Percentiles rank a stretch among this genome's conserved stretches.
phyloP scores from a whole-genome alignment of 169 alveolate species.

The Besnoitia besnoiti region DNA sequence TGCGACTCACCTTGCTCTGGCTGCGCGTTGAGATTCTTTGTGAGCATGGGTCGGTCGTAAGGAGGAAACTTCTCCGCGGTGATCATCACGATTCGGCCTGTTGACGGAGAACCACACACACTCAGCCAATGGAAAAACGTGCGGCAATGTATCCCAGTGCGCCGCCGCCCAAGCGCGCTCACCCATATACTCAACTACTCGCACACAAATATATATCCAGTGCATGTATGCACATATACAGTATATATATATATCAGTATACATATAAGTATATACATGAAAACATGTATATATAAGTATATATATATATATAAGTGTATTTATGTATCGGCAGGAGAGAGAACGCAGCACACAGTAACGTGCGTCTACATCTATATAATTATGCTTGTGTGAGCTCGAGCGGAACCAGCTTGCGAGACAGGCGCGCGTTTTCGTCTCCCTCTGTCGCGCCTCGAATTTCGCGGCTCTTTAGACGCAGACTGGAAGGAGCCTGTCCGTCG shows the following conservation, averaged over 20 bases:
- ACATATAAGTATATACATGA: background rate
- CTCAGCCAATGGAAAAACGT: background rate
- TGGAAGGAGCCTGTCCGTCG: no score
- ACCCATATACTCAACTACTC: background rate
- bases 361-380: no score
- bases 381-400: no score
- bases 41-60: conserved; percentile 68
- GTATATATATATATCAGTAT: no score
- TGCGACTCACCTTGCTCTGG: conserved; percentile 34
- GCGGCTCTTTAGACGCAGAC: no score
- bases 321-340: background rate
- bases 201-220: background rate
- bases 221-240: background rate
- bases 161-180: no score
- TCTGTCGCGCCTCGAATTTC: no score
- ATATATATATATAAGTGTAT: background rate
- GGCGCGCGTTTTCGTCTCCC: no score
- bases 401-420: no score
- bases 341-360: no score
- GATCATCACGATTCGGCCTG: conserved; percentile 65
- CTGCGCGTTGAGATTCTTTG: conserved; percentile 66
- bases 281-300: background rate
- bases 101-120: background rate
- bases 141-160: no score
- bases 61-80: conserved; percentile 64